Conservation (phyloP, 2,329 filamentous ascomycete species). For the Aureobasidium subglaciale region DNA sequence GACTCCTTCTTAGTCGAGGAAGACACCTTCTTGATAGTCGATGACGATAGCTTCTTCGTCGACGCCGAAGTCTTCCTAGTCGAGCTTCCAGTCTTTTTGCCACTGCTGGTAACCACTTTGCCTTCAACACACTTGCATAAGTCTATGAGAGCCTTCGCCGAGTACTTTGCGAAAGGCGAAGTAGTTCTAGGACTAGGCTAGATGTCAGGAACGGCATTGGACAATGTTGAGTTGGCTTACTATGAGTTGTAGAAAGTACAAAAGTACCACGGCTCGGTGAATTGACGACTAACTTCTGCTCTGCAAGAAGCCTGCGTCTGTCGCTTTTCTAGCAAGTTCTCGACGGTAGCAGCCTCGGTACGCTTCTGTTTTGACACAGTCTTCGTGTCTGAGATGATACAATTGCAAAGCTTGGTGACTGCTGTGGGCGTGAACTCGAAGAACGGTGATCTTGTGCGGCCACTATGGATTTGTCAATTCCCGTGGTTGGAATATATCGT, state of each 20-base stretch:
- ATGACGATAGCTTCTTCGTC: too few relatives aligned
- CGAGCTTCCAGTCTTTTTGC: background rate
- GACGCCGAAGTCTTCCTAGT: background rate
- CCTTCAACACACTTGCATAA: background rate
- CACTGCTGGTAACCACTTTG: background rate
- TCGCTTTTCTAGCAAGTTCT: background rate
- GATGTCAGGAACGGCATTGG: background rate
- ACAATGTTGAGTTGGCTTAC: background rate
- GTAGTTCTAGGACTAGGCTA: background rate
- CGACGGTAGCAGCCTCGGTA: background rate
- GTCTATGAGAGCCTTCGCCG: background rate
- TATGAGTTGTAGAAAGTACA: background rate
- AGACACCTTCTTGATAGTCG: too few relatives aligned
- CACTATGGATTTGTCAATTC: background rate
- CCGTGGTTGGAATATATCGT: too few relatives aligned
- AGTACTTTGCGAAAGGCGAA: background rate
- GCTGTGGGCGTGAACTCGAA: background rate
- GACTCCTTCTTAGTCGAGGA: too few relatives aligned
- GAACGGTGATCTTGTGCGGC: background rate
- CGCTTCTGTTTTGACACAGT: background rate
- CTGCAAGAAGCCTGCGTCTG: background rate
- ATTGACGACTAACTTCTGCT: background rate
- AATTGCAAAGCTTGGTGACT: background rate
- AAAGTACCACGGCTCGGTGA: background rate
- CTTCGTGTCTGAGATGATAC: background rate